Conservation (phyloP, 106 monocot species). For the Xerophyta viscosa region DNA sequence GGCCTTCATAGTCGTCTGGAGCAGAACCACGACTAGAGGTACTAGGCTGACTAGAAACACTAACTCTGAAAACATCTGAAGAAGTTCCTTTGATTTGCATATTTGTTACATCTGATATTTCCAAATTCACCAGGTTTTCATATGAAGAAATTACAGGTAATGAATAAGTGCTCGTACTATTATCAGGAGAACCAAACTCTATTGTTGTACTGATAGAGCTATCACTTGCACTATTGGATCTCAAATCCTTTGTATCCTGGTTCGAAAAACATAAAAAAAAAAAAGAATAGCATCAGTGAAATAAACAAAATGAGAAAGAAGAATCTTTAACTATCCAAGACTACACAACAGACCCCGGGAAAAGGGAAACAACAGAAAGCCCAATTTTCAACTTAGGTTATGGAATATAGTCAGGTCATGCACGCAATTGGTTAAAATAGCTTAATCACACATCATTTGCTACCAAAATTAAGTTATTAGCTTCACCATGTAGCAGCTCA, state of each 20-base stretch:
- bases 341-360: no score
- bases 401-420: no score
- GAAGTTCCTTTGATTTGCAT: slow-evolving; percentile 62
- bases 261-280: slow-evolving; percentile 10
- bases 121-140: slow-evolving; percentile 20
- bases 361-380: no score
- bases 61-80: slow-evolving; percentile 67
- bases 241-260: slow-evolving; percentile 59
- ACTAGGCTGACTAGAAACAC: slow-evolving; percentile 78
- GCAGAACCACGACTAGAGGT: slow-evolving; percentile 85
- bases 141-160: slow-evolving; percentile 15
- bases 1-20: slow-evolving; percentile 66
- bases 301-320: background rate
- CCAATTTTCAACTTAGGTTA: no score
- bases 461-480: no score
- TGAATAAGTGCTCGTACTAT: slow-evolving; percentile 19
- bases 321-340: background rate
- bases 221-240: slow-evolving; percentile 46
- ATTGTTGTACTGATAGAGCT: slow-evolving; percentile 32
- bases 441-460: no score
- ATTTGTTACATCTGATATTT: slow-evolving; percentile 60
- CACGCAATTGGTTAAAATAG: no score
- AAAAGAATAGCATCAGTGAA: background rate
- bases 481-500: no score
- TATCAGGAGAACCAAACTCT: slow-evolving; percentile 40